These are phyloP conservation scores for Pseudogymnoascus sp. DNA, from an alignment of 2,329 filamentous ascomycete genomes.

Conservation along the genomic window DNA sequence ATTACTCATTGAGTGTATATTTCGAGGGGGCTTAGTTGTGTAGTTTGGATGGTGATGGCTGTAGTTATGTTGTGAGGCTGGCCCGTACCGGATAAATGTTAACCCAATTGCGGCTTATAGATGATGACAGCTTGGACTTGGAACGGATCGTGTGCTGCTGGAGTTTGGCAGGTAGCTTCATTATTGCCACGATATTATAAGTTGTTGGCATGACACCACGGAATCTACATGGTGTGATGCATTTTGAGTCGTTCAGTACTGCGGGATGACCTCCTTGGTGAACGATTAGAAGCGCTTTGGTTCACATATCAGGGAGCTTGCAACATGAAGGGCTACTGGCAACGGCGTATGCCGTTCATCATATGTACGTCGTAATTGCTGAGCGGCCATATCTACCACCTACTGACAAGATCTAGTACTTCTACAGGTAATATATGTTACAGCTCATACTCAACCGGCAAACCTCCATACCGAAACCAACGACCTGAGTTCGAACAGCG, in stretches of 20 bases:
- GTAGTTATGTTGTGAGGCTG: neutral
- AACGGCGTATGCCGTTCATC: slow-evolving; percentile 26
- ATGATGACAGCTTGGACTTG: slow-evolving; percentile 11
- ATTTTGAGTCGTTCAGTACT: slow-evolving; percentile 1
- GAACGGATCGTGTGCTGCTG: slow-evolving; percentile 1
- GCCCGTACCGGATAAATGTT: slow-evolving; percentile 1
- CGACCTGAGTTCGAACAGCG: neutral
- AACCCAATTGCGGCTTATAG: slow-evolving; percentile 6
- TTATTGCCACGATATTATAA: neutral
- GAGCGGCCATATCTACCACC: neutral
- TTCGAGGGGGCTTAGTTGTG: neutral
- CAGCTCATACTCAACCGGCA: slow-evolving; percentile 14
- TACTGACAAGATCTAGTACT: slow-evolving; percentile 9
- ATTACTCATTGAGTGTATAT: neutral
- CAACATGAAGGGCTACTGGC: slow-evolving; percentile 26
- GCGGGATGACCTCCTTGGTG: slow-evolving; percentile 2
- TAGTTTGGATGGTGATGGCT: neutral
- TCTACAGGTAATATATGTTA: slow-evolving; percentile 20
- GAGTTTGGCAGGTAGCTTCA: neutral
- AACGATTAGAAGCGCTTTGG: neutral
- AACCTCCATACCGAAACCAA: neutral
- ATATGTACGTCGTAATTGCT: slow-evolving; percentile 22
- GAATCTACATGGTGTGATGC: neutral
- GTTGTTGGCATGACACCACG: slow-evolving; percentile 3
- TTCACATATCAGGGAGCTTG: neutral